Base-by-base conservation (phyloP, 75 land plant genomes). In the Cryptomeria japonica region DNA sequence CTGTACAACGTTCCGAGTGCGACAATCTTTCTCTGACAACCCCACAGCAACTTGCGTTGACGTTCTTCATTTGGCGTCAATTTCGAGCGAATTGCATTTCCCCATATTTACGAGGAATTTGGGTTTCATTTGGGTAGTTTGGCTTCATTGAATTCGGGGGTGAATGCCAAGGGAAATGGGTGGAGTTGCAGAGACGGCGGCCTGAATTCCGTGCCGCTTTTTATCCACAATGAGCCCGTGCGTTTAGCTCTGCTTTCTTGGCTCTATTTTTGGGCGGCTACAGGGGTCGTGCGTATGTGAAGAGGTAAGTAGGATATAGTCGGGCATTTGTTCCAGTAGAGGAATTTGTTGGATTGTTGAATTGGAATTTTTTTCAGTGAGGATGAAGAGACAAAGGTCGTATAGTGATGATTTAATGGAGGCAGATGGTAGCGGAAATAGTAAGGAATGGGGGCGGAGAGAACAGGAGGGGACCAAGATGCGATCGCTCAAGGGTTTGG, bases 331-430 rank as follows among this genome's bases (percentile, higher is more conserved):
- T 2, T 22, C 25, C 5, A 19, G 22, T 3, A 1, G 11, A 10
- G 13, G 51, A 11, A 14, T 13, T 51, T 51, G 15, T 13, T 51
- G 13, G 55, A 28, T 25, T 64, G 70, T 64, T 25, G 64, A 19
- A 58, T 64, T 64, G n/a, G 28, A 64, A 1, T 64, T 0, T 64
- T 64, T 64, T 64, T 28, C 9, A 5, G 28, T 0, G 28, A 64
- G n/a, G 38, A 93, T 94, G 95, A 94, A 94, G 93, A 84, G 93
- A 76, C 77, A 88, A 90, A 90, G 88, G 42, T 90, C 93, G 70
- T 91, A 87, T 11, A 91, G 92, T 51, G 95, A 94, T 11, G 95
- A 93, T 88, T 87, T 90, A 6, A 91, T 89, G 51, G 91, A 86
- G 34, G 89, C 88, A 22, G 90, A 88, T 22, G 70, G 70, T 0